Base-by-base conservation (phyloP, 169 alveolate genomes). In the Cyclospora cayetanensis region DNA sequence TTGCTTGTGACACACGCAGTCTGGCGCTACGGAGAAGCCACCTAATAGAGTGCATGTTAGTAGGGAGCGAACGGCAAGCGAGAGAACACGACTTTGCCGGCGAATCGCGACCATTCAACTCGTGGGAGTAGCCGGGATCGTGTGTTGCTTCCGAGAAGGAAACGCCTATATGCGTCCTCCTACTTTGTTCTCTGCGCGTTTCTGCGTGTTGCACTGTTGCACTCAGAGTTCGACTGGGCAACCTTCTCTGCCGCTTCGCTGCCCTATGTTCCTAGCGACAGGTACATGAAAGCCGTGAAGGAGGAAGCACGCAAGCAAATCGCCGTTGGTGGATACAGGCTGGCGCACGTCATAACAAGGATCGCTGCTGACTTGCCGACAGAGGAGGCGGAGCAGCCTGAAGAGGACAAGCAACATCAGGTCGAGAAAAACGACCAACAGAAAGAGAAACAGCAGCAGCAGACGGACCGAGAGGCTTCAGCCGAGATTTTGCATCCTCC, bases 201-300 rank as follows among this genome's bases (percentile, higher is more conserved):
- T 20, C 27, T 68, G 52, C 29, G 0, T 34, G 20, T 18, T 68
- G 20, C 4, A 25, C 76, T 63, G 76, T 34, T 63, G 2, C 7
- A 2, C 0, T 53, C 70, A 79, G 88, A 79, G 50, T 79, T 79
- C 1, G 88, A 79, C 50, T 79, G 88, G 88, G 1, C 70, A 11
- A 27, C 88, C 0, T 79, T 79, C 35, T 50, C 74, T 0, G 9
- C n/a, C 2, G 46, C 41, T 12, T 46, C 88, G 18, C 31, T 79
- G 88, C 88, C 88, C n/a, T 79, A 79, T 50, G 20, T 11, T 25
- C 88, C 88, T 18, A 29, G 52, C 29, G 4, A 0, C 2, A 43
- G 15, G 11, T 79, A 79, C 70, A 22, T 79, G 9, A 29, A 60
- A 25, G 27, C 35, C 3, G 74, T 60, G 0, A 3, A 22, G 1